These are phyloP conservation scores for Trypanosoma congolense DNA, from an alignment of 208 protist genomes.

Conservation along the genomic window DNA sequence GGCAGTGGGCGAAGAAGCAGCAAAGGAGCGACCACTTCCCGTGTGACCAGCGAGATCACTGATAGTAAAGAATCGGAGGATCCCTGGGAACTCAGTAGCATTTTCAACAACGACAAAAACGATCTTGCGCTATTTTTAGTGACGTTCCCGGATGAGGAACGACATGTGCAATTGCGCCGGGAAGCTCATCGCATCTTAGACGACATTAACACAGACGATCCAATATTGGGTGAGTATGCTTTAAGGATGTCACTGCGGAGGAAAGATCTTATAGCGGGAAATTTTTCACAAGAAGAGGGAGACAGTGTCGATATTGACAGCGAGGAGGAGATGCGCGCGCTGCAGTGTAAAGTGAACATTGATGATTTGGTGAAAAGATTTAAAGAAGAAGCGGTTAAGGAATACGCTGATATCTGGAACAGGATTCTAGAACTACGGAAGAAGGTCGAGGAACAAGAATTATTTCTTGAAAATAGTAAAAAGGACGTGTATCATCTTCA, in stretches of 20 bases:
- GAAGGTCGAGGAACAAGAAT: constrained; percentile 36
- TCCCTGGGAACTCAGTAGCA: constrained; percentile 14
- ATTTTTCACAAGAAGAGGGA: neutral
- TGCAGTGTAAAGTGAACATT: constrained; percentile 41
- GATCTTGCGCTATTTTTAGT: constrained; percentile 44
- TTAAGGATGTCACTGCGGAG: constrained; percentile 8
- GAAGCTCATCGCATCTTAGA: constrained; percentile 55
- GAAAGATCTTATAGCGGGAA: too few species aligned
- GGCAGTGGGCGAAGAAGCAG: neutral
- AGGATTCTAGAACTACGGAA: constrained; percentile 35
- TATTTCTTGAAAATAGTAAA: constrained; percentile 34
- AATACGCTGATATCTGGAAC: constrained; percentile 46
- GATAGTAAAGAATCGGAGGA: neutral
- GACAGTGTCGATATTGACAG: constrained; percentile 10
- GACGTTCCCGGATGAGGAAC: constrained; percentile 57
- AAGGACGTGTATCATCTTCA: constrained; percentile 59
- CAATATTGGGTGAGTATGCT: constrained; percentile 16
- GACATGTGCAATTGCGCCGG: constrained; percentile 58
- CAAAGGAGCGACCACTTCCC: neutral
- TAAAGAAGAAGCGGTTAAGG: constrained; percentile 48
- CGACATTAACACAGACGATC: constrained; percentile 15
- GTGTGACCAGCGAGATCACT: neutral
- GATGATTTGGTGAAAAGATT: constrained; percentile 44
- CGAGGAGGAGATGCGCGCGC: constrained; percentile 6
- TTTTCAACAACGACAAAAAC: constrained; percentile 29